Base-by-base conservation (phyloP, 495 filamentous ascomycete species). In the Cryomyces antarcticus region DNA sequence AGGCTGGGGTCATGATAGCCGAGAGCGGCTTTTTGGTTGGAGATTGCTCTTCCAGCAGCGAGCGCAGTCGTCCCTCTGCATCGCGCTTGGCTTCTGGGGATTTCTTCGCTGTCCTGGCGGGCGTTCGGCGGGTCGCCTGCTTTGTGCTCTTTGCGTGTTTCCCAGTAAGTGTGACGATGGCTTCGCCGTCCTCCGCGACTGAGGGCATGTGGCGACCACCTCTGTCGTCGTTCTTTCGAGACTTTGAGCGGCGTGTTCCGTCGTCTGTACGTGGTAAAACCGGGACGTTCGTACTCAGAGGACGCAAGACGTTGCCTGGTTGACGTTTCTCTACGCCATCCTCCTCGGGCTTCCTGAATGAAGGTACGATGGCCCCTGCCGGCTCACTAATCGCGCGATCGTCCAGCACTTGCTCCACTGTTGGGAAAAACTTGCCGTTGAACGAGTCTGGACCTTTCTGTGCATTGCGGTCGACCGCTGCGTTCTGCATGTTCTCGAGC, bases 231-330 rank as follows among this genome's bases (percentile, higher is more conserved):
- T 43, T 40, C 17, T 46, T 42, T n/a, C 30, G 30, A 6, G 37
- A 40, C 39, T 41, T 41, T 27, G 37, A 5, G 9, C 12, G 9
- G 1, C 9, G 33, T 36, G 9, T 36, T 13, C 33, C 9, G 9
- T 36, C 33, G 12, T 9, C 12, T 13, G 9, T 38, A 2, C 24
- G 30, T 12, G 41, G n/a, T 13, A 38, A 31, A 31, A 28, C 29
- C 12, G 31, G 17, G 4, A 43, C 30, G 31, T 53, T 56, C 3
- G 44, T 38, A 42, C 48, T 45, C 24, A 53, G n/a, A 9, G 28
- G 36, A 17, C 46, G 41, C 6, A 52, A 35, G 24, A 34, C 42
- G 10, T 13, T 24, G 13, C 41, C 24, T 4, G 9, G 4, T 5
- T 31, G 28, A 11, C 7, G 7, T 13, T 36, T 9, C 33, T 10